phyloP scores from a whole-genome alignment of 768 basidiomycete species.

The Crepidotus variabilis region DNA sequence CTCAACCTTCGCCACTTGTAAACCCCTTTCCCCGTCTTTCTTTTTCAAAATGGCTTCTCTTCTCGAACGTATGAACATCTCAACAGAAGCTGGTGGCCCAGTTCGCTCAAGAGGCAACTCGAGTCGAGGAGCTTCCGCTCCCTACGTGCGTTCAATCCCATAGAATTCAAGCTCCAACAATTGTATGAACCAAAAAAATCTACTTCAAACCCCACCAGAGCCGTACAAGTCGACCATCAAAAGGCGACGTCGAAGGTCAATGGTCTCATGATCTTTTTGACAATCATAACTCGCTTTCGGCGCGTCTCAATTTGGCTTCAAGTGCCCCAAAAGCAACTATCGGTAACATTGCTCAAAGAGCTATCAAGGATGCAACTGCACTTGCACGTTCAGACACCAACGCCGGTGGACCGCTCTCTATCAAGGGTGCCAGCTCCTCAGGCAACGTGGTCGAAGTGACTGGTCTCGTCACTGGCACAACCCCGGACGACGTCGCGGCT shows the following conservation, averaged over 20 bases:
- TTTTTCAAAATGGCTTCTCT: conserved; percentile 45
- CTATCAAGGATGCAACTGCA: conserved; percentile 57
- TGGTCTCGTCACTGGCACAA: conserved; percentile 73
- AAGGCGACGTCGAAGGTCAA: conserved; percentile 59
- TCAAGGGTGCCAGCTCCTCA: conserved; percentile 62
- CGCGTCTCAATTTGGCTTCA: conserved; percentile 47
- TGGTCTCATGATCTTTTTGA: conserved; percentile 77
- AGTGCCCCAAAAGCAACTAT: conserved; percentile 48
- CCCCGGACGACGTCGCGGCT: conserved; percentile 78
- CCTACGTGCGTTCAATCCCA: conserved; percentile 47
- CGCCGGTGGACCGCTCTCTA: conserved; percentile 37
- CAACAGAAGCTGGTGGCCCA: conserved; percentile 39
- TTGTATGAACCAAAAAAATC: conserved; percentile 18
- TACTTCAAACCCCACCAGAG: conserved; percentile 28
- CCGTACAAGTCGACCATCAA: conserved; percentile 52
- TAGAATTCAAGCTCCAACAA: conserved; percentile 16
- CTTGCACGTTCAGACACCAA: conserved; percentile 21
- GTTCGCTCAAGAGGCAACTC: conserved; percentile 38
- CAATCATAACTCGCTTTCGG: conserved; percentile 54
- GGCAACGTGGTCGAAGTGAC: conserved; percentile 75
- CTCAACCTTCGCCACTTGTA: conserved; percentile 2
- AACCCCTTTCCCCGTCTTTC: conserved; percentile 4
- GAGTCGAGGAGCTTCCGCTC: conserved; percentile 37
- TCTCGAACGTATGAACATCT: conserved; percentile 54
- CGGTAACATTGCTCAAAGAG: conserved; percentile 51